Conservation (phyloP, 805 yeast genomes). For the Teunomyces barrocoloradensis region DNA sequence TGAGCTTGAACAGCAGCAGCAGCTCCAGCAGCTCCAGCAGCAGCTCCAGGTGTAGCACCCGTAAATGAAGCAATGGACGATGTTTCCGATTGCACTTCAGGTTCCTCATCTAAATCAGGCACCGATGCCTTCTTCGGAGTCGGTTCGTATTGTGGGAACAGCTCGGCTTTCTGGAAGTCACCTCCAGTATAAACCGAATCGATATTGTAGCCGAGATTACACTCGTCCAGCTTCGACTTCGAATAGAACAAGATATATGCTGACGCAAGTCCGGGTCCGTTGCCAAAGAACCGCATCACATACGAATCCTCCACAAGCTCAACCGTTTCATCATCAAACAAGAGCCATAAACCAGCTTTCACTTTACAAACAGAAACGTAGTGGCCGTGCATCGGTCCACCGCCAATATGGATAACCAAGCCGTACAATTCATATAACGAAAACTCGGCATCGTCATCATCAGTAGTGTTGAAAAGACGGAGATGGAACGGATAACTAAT, state of each 20-base stretch:
- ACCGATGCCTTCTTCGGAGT: conserved; percentile 7
- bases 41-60: background rate
- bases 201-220: conserved; percentile 34
- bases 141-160: conserved; percentile 8
- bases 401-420: conserved; percentile 91
- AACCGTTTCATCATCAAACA: conserved; percentile 94
- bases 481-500: conserved; percentile 76
- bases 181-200: conserved; percentile 32
- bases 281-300: conserved; percentile 85
- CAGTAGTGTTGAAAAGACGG: conserved; percentile 67
- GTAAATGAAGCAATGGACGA: conserved; percentile 11
- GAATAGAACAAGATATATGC: conserved; percentile 88
- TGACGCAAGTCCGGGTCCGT: conserved; percentile 81
- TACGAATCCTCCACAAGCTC: conserved; percentile 81
- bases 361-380: conserved; percentile 85
- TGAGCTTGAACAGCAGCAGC: background rate
- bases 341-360: conserved; percentile 76
- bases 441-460: conserved; percentile 41
- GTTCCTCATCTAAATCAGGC: conserved; percentile 5
- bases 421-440: conserved; percentile 74
- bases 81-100: conserved; percentile 5
- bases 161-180: conserved; percentile 22
- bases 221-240: conserved; percentile 10
- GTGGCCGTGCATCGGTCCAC: conserved; percentile 98
- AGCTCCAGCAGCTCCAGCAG: background rate